A percentile compares a stretch with the other conserved stretches of the same genome.
Conservation (phyloP, 345 rosid species). For the Alliaria petiolata region DNA sequence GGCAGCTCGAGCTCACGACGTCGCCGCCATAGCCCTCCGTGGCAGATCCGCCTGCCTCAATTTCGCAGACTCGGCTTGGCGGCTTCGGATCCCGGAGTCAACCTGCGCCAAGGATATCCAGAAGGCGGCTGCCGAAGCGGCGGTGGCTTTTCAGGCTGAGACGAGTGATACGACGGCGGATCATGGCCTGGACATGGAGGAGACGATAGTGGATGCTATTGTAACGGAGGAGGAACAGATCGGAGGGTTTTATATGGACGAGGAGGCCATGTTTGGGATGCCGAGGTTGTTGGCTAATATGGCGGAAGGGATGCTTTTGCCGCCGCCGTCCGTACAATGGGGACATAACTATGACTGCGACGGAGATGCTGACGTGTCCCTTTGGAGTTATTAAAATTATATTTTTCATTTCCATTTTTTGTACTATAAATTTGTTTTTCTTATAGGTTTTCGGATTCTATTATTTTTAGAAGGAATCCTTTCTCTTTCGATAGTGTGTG, state of each 20-base stretch:
- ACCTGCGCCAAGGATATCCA: constrained; percentile 58
- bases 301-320: constrained; percentile 73
- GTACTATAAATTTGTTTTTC: not conserved
- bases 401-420: not conserved
- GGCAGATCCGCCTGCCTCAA: constrained; percentile 77
- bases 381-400: constrained; percentile 49
- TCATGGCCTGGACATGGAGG: not conserved
- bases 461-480: not conserved
- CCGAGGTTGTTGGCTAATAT: constrained; percentile 51
- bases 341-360: constrained; percentile 28
- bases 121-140: constrained; percentile 32
- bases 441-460: not conserved
- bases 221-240: constrained; percentile 1
- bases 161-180: not conserved
- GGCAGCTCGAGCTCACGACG: constrained; percentile 94
- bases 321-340: constrained; percentile 44
- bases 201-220: not conserved
- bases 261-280: constrained; percentile 62
- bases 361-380: constrained; percentile 33
- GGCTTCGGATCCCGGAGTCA: constrained; percentile 64
- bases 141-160: constrained; percentile 13
- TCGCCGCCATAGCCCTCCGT: constrained; percentile 69
- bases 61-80: constrained; percentile 84
- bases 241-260: constrained; percentile 43
- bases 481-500: not conserved